A percentile compares a stretch with the other conserved stretches of the same genome.
These are phyloP conservation scores for Mycena latifolia DNA, from an alignment of 768 basidiomycete species.

Conservation along the genomic window DNA sequence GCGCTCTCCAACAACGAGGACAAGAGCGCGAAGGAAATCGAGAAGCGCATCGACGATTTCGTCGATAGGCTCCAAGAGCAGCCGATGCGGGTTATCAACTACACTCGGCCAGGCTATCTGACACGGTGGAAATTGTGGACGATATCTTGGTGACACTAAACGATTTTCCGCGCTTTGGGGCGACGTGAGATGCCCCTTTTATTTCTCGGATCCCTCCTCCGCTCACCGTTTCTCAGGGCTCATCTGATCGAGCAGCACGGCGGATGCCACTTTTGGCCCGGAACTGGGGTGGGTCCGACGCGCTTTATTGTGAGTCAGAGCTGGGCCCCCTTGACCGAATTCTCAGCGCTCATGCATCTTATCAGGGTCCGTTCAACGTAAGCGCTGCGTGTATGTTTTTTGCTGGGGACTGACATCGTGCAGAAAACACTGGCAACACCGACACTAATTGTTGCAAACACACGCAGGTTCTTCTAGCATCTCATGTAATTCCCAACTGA, in stretches of 20 bases:
- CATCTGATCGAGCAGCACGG: constrained; percentile 37
- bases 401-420: too few species aligned
- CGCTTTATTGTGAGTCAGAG: constrained; percentile 31
- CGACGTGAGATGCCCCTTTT: constrained; percentile 21
- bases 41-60: constrained; percentile 30
- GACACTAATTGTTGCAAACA: constrained; percentile 29
- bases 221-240: constrained; percentile 10
- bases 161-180: constrained; percentile 28
- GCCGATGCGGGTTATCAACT: constrained; percentile 26
- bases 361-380: constrained; percentile 34
- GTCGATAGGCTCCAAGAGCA: constrained; percentile 25
- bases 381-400: background rate
- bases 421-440: constrained; percentile 36
- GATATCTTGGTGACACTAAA: constrained; percentile 25
- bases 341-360: background rate
- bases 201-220: background rate
- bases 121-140: constrained; percentile 33
- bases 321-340: too few species aligned
- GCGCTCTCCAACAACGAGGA: constrained; percentile 13
- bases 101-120: constrained; percentile 29
- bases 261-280: constrained; percentile 36
- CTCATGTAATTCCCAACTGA: too few species aligned
- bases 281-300: constrained; percentile 30
- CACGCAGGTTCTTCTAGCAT: constrained; percentile 13
- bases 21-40: constrained; percentile 14